Evolutionary conservation across 805 yeast species (phyloP), one percentile per base, ranked within the genome.

Genomic region (Alloascoidea hylecoeti): DNA sequence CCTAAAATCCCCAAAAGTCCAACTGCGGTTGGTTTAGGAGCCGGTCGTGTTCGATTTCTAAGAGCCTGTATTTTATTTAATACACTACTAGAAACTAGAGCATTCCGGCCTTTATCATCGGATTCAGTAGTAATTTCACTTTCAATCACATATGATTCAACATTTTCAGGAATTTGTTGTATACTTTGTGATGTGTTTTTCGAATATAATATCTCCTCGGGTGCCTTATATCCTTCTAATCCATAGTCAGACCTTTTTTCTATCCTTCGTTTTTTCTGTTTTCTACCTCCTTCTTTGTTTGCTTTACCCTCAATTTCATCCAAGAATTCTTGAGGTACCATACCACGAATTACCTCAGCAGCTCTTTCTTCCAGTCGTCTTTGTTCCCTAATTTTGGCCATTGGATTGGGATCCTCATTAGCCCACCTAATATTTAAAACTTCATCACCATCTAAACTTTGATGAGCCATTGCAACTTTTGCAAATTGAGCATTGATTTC

Each of bases 401-500:
- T 57, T 0, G 92, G 92, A 49, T 78, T 79, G 2, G 95, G 94
- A 53, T 85, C 95, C 34, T 81, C 89, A 42, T 72, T 74, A 0
- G 96, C 95, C 97, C 97, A 88, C 44, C 83, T 67, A 1, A 88
- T 71, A 42, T 66, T 70, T 34, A 88, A 56, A 0, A 77, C 68
- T 44, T 81, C 95, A 41, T 70, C 68, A 34, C 69, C 75, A 38
- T 76, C 68, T 4, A 88, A 53, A 5, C 81, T 68, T 53, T 89
- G 97, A 34, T 78, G 77, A 32, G 78, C 72, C 95, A 89, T 84
- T 1, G 95, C 95, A 55, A 89, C 97, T 49, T 84, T 83, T 0
- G 96, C 95, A 63, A 89, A 92, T 54, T 89, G 96, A 0, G 96
- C 96, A 50, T 70, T 77, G 15, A 68, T 54, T 48, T 84, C 95